Conservation (phyloP, 768 basidiomycete species). For the Boletus rubroflammeus region DNA sequence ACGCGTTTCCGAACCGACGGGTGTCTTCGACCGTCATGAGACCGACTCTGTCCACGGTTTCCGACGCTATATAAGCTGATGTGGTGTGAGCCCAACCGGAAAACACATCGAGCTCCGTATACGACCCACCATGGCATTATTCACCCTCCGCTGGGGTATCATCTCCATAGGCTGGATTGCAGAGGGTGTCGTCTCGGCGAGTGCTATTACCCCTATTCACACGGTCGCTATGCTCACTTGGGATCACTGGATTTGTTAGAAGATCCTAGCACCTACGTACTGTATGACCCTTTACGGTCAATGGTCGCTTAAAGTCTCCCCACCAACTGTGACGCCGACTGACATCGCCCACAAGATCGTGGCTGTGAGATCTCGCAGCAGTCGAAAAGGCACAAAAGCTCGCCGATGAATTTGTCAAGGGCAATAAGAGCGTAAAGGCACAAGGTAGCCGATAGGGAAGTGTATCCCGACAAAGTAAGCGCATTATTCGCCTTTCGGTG, state of each 20-base stretch:
- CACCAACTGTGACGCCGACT: not conserved
- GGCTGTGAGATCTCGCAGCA: not conserved
- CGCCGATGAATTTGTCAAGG: not conserved
- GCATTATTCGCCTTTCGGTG: too few relatives aligned
- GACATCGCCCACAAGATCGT: not conserved
- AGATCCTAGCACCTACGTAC: not conserved
- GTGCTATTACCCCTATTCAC: not conserved
- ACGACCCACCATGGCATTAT: not conserved
- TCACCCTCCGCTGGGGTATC: not conserved
- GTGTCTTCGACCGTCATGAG: not conserved
- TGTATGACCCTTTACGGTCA: not conserved
- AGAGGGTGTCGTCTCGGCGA: slow-evolving; percentile 29
- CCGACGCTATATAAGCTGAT: not conserved
- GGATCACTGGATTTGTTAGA: not conserved
- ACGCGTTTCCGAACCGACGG: slow-evolving; percentile 19
- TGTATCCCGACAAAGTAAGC: not conserved
- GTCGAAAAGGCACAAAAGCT: not conserved
- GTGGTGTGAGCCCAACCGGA: not conserved
- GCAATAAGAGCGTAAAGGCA: not conserved
- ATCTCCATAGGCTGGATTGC: not conserved
- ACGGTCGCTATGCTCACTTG: not conserved
- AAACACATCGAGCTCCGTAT: not conserved
- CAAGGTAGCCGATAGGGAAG: not conserved
- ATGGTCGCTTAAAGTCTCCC: not conserved
- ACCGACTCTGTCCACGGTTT: not conserved